Evolutionary conservation across 139 green algal species (phyloP).

Genomic region (Auxenochlorella pyrenoidosa): DNA sequence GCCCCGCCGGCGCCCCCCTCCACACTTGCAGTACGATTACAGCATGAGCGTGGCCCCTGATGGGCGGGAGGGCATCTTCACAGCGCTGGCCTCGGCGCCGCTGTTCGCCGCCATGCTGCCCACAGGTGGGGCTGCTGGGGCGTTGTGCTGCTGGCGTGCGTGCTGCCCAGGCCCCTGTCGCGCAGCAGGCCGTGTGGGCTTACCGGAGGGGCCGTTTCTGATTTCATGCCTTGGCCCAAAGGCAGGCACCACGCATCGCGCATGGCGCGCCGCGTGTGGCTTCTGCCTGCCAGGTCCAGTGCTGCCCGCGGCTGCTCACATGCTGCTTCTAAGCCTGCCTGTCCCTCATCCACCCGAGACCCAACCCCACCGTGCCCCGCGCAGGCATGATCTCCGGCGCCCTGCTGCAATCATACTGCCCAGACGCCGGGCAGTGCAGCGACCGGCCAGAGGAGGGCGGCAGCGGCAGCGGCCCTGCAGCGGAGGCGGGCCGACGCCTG

Average conservation of each 20-base stretch:
- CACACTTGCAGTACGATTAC: constrained; percentile 56
- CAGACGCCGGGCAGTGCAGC: constrained; percentile 38
- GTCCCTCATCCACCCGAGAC: too few relatives aligned
- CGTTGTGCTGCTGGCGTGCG: not conserved
- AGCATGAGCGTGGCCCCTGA: constrained; percentile 62
- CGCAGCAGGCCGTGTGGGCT: too few relatives aligned
- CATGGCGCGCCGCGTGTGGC: not conserved
- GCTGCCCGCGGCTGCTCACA: not conserved
- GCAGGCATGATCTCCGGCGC: constrained; percentile 53
- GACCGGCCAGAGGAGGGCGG: not conserved
- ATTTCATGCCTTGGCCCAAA: too few relatives aligned
- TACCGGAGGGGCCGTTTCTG: too few relatives aligned
- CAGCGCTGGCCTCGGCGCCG: constrained; percentile 54
- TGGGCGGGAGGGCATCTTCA: constrained; percentile 64
- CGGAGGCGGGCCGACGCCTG: not conserved
- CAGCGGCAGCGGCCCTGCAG: not conserved
- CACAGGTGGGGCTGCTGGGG: constrained; percentile 34
- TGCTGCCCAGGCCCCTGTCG: not conserved
- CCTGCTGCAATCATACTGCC: constrained; percentile 57
- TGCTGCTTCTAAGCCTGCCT: not conserved
- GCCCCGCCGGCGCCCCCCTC: not conserved
- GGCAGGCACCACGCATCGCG: too few relatives aligned
- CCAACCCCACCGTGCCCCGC: not conserved
- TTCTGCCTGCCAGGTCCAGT: too few relatives aligned
- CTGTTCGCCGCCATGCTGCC: constrained; percentile 66